A percentile compares a stretch with the other conserved stretches of the same genome.
phyloP scores from a whole-genome alignment of 306 rosid genomes.

The Quercus parvula region DNA sequence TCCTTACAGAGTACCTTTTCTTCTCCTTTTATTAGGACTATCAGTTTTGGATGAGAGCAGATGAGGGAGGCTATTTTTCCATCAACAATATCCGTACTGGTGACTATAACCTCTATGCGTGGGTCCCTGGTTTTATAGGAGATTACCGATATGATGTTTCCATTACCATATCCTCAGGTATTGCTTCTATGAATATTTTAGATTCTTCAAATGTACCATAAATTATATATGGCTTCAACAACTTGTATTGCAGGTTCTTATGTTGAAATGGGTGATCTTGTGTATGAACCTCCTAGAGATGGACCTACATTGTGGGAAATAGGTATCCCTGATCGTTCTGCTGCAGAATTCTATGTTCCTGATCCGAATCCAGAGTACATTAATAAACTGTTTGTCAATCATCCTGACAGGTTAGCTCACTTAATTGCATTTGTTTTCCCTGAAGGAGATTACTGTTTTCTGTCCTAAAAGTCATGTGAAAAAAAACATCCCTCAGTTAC shows the following conservation, averaged over 20 bases:
- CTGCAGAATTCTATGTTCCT: constrained; percentile 78
- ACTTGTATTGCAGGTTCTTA: constrained; percentile 39
- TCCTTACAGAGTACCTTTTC: background rate
- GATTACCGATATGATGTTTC: constrained; percentile 52
- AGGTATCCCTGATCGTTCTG: constrained; percentile 88
- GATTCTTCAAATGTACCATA: background rate
- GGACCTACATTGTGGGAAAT: constrained; percentile 97
- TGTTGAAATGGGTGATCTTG: constrained; percentile 60
- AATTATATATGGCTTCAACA: background rate
- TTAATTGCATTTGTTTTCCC: background rate
- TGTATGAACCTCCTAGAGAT: constrained; percentile 73
- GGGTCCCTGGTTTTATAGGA: constrained; percentile 85
- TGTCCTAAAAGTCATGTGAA: background rate
- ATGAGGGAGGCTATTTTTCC: constrained; percentile 62
- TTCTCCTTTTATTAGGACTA: constrained; percentile 48
- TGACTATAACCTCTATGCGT: constrained; percentile 63
- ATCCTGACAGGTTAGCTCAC: constrained; percentile 70
- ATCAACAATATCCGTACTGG: constrained; percentile 49
- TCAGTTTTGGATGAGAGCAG: constrained; percentile 81
- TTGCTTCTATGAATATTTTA: background rate
- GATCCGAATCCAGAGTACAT: constrained; percentile 72
- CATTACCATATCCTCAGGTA: constrained; percentile 64
- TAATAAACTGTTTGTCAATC: constrained; percentile 71
- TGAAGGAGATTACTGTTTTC: background rate
- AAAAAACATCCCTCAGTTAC: background rate